Evolutionary conservation across 352 stramenopile genomes (phyloP).

Genomic region (Pythium guiyangense): DNA sequence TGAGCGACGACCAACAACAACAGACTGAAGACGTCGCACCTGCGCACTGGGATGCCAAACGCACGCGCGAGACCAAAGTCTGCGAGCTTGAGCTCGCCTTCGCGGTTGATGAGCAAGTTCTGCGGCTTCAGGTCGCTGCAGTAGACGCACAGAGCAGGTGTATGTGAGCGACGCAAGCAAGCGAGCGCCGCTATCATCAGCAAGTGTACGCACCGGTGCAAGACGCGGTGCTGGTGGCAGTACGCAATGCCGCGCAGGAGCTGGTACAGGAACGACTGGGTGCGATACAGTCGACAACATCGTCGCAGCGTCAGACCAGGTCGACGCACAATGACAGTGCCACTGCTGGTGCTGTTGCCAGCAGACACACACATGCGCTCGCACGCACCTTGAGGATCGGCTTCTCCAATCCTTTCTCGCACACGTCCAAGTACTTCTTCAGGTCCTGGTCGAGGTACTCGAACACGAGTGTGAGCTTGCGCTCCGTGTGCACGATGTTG

Average conservation of each 20-base stretch:
- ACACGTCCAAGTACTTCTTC: constrained; percentile 99
- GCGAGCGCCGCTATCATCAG: not conserved
- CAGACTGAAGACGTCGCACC: constrained; percentile 24
- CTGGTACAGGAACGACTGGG: constrained; percentile 97
- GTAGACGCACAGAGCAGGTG: not conserved
- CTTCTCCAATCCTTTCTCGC: constrained; percentile 94
- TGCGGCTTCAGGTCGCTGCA: constrained; percentile 98
- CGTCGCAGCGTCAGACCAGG: not conserved
- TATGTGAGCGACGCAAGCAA: not conserved
- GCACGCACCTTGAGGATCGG: constrained; percentile 73
- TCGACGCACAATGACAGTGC: too few relatives aligned
- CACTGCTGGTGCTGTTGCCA: not conserved
- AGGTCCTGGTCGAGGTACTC: constrained; percentile 99
- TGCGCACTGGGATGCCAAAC: constrained; percentile 98
- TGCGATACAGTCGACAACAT: not conserved
- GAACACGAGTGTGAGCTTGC: constrained; percentile 99
- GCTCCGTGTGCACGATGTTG: constrained; percentile 99
- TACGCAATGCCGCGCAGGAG: constrained; percentile 98
- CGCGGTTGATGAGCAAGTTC: constrained; percentile 97
- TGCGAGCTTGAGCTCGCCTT: constrained; percentile 98
- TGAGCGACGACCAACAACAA: not conserved
- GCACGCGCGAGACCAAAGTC: constrained; percentile 99
- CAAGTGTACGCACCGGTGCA: constrained; percentile 66
- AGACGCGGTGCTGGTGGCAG: constrained; percentile 97
- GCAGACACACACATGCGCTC: not conserved